A percentile compares a stretch with the other conserved stretches of the same genome.
Evolutionary conservation across 441 rosid species (phyloP).

Genomic region (Macaranga tanarius): DNA sequence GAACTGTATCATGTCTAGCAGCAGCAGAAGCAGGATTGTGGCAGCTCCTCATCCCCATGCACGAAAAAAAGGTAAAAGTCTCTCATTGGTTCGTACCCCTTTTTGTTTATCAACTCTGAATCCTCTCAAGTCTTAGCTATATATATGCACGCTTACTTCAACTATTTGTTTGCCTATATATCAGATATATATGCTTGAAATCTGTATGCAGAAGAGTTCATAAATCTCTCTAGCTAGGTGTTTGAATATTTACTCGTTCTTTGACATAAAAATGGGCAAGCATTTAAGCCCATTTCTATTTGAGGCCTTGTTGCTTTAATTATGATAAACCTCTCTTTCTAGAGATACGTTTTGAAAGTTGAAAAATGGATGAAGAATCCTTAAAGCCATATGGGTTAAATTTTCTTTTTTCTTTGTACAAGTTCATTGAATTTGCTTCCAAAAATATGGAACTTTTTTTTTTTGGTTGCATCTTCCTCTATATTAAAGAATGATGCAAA

Average conservation of each 20-base stretch:
- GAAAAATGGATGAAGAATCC: conserved; percentile 6
- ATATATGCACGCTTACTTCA: neutral
- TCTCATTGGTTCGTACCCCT: conserved; percentile 47
- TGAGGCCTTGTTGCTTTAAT: neutral
- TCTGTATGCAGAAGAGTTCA: neutral
- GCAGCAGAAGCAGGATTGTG: conserved; percentile 23
- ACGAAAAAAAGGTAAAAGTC: conserved; percentile 28
- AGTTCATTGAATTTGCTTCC: conserved; percentile 3
- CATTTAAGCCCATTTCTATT: conserved; percentile 5
- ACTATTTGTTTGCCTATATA: neutral
- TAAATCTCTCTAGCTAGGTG: neutral
- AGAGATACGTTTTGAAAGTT: conserved; percentile 1
- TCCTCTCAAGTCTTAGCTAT: neutral
- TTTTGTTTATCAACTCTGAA: conserved; percentile 29
- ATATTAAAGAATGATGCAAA: neutral
- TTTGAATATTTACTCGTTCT: neutral
- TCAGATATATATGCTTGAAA: neutral
- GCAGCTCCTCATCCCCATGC: conserved; percentile 22
- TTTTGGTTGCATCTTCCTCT: too few relatives aligned
- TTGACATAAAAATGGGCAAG: neutral
- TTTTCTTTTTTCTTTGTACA: neutral
- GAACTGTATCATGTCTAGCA: conserved; percentile 43
- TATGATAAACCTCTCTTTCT: conserved; percentile 17
- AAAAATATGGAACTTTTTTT: neutral
- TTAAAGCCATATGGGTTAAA: neutral